Percentiles rank a stretch among this genome's conserved stretches.
Evolutionary conservation across 495 filamentous ascomycete species (phyloP).

Genomic region (Penicillium robsamsonii): DNA sequence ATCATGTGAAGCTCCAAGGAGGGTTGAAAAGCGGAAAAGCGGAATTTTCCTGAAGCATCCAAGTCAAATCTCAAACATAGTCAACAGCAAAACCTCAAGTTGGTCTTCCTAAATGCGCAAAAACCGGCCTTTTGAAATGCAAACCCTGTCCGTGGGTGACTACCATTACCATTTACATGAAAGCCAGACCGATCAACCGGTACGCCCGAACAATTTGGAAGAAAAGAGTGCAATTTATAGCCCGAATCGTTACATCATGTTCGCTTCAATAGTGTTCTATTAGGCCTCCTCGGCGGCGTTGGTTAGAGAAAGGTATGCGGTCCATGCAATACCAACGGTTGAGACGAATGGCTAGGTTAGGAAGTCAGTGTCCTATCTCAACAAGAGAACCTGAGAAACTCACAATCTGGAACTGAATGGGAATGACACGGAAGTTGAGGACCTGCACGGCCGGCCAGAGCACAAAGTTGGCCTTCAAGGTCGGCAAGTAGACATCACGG

Average conservation of each 20-base stretch:
- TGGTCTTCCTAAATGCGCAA: conserved; percentile 6
- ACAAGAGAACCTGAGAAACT: conserved; percentile 37
- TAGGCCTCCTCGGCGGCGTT: conserved; percentile 76
- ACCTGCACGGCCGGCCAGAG: conserved; percentile 97
- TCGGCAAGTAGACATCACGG: conserved; percentile 87
- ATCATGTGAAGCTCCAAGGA: background rate
- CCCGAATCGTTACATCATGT: conserved; percentile 20
- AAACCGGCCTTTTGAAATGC: conserved; percentile 21
- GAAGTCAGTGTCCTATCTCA: conserved; percentile 4
- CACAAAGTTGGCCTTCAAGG: conserved; percentile 93
- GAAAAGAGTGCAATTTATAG: conserved; percentile 14
- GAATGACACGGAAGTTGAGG: conserved; percentile 93
- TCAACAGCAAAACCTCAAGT: conserved; percentile 1
- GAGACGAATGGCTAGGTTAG: conserved; percentile 84
- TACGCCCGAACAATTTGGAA: conserved; percentile 18
- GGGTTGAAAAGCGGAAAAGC: background rate
- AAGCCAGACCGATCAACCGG: conserved; percentile 14
- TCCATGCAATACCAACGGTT: conserved; percentile 96
- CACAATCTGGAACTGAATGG: conserved; percentile 95
- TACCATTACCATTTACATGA: conserved; percentile 19
- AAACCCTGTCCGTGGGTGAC: conserved; percentile 13
- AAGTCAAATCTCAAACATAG: background rate
- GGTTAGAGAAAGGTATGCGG: conserved; percentile 93
- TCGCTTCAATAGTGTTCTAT: conserved; percentile 11
- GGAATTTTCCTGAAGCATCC: background rate